phyloP scores from a whole-genome alignment of 495 filamentous ascomycete genomes.

The Podospora bellae-mahoneyi region DNA sequence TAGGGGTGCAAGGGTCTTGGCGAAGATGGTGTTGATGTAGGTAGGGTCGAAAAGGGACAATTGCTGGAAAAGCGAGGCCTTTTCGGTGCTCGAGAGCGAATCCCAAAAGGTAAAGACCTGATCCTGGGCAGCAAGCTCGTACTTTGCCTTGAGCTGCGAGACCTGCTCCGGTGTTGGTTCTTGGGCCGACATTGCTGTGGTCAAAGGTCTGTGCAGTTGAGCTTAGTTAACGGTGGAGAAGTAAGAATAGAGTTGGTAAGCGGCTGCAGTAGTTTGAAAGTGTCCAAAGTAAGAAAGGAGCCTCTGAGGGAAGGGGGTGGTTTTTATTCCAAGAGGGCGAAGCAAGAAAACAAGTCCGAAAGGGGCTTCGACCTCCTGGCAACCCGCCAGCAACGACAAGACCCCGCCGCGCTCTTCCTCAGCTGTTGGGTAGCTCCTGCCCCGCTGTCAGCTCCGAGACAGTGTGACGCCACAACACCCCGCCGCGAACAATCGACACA shows the following conservation, averaged over 20 bases:
- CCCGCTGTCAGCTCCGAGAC: constrained; percentile 4
- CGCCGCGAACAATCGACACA: neutral
- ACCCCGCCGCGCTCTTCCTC: neutral
- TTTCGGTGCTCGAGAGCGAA: constrained; percentile 65
- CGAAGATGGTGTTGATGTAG: constrained; percentile 77
- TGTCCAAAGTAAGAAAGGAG: neutral
- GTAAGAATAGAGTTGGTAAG: neutral
- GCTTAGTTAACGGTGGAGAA: neutral
- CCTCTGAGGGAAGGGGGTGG: neutral
- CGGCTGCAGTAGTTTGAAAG: neutral
- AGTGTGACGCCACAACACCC: constrained; percentile 2
- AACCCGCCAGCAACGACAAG: constrained; percentile 1
- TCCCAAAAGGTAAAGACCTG: constrained; percentile 94
- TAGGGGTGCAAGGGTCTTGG: constrained; percentile 77
- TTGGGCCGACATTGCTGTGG: constrained; percentile 31
- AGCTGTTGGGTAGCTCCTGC: constrained; percentile 2
- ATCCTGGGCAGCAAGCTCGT: constrained; percentile 73
- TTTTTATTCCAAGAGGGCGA: constrained; percentile 1
- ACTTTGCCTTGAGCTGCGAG: constrained; percentile 71
- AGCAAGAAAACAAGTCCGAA: constrained; percentile 9
- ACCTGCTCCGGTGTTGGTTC: constrained; percentile 72
- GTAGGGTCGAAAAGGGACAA: constrained; percentile 73
- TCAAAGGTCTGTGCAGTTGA: neutral
- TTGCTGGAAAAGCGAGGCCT: constrained; percentile 76
- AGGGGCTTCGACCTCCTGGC: neutral